These are phyloP conservation scores for Calonectria leucothoes DNA, from an alignment of 2,329 filamentous ascomycete species.

Conservation along the genomic window DNA sequence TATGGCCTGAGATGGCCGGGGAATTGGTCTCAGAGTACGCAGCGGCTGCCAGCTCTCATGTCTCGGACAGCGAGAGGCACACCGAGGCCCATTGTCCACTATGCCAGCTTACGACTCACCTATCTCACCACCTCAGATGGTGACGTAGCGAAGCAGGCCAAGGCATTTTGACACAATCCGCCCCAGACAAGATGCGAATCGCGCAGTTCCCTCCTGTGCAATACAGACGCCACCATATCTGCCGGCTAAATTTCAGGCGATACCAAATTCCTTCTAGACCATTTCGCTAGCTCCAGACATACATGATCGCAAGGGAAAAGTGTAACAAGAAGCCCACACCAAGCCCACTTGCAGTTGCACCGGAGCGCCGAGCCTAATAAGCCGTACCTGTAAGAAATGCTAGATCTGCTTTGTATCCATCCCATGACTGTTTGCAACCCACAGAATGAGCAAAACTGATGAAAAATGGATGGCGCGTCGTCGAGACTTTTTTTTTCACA, in stretches of 20 bases:
- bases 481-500: not conserved
- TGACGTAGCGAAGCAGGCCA: not conserved
- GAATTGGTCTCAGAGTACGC: not conserved
- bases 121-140: not conserved
- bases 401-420: not conserved
- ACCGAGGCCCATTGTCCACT: not conserved
- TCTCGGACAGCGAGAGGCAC: not conserved
- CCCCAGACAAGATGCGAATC: not conserved
- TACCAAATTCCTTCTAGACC: not conserved
- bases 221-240: not conserved
- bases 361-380: not conserved
- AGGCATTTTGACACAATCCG: not conserved
- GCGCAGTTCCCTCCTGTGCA: not conserved
- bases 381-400: too few species aligned
- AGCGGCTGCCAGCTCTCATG: not conserved
- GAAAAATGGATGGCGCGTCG: too few species aligned
- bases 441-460: not conserved
- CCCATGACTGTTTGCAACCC: not conserved
- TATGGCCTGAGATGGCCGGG: not conserved
- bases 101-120: not conserved
- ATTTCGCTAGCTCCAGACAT: not conserved
- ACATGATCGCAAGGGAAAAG: not conserved
- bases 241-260: too few species aligned
- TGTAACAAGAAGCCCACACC: not conserved
- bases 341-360: not conserved